These are phyloP conservation scores for Calonectria fujianensis DNA, from an alignment of 2,329 filamentous ascomycete genomes.

Conservation along the genomic window DNA sequence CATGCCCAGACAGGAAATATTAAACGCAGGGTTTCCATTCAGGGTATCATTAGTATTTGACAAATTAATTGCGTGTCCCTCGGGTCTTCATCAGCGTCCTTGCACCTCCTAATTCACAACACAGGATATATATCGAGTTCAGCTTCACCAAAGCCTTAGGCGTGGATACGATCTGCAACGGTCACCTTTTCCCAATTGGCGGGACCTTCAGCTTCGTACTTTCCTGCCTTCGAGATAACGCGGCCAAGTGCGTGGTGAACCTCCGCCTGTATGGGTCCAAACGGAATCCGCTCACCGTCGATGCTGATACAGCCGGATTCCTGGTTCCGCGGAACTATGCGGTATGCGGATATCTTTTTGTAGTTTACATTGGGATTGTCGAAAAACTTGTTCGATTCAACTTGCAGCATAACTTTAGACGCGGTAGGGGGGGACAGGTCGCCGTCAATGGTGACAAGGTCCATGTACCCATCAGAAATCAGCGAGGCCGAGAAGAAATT, in stretches of 20 bases:
- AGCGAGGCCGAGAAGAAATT: slow-evolving; percentile 92
- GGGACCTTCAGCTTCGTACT: slow-evolving; percentile 81
- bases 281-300: slow-evolving; percentile 91
- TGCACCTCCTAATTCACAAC: not conserved
- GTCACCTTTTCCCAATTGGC: slow-evolving; percentile 68
- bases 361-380: slow-evolving; percentile 86
- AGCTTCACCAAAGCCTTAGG: slow-evolving; percentile 35
- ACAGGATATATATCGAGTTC: not conserved
- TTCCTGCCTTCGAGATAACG: slow-evolving; percentile 85
- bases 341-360: slow-evolving; percentile 90
- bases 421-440: slow-evolving; percentile 81
- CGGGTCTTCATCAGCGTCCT: not conserved
- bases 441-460: slow-evolving; percentile 88
- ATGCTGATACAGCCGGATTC: slow-evolving; percentile 91
- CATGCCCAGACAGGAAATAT: not conserved
- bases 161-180: slow-evolving; percentile 56
- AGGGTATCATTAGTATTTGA: slow-evolving; percentile 17
- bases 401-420: slow-evolving; percentile 80
- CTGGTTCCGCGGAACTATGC: slow-evolving; percentile 84
- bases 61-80: not conserved
- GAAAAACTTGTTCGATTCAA: slow-evolving; percentile 86
- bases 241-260: slow-evolving; percentile 88
- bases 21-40: not conserved
- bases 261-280: slow-evolving; percentile 93
- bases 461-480: slow-evolving; percentile 89